Percentiles rank a stretch among this genome's conserved stretches.
These are phyloP conservation scores for Microsporum ferrugineum DNA, from an alignment of 2,329 filamentous ascomycete species.

Conservation along the genomic window DNA sequence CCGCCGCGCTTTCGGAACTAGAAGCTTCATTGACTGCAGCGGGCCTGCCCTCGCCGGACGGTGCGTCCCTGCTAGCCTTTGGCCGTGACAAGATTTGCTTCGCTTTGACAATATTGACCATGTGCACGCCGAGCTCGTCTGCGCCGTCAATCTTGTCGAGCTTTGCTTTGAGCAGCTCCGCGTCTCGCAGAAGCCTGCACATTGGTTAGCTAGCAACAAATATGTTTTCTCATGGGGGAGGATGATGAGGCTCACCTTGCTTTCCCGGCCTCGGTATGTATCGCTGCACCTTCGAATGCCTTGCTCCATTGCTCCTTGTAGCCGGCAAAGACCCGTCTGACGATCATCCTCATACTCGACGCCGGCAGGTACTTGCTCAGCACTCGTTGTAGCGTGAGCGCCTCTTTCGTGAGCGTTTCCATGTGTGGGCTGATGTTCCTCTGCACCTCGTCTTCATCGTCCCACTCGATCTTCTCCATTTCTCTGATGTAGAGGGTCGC, in stretches of 20 bases:
- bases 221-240: neutral
- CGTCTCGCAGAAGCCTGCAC: slow-evolving; percentile 5
- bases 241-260: neutral
- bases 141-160: slow-evolving; percentile 3
- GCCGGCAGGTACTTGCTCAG: slow-evolving; percentile 58
- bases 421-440: slow-evolving; percentile 53
- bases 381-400: slow-evolving; percentile 62
- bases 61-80: neutral
- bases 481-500: slow-evolving; percentile 36
- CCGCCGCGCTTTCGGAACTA: neutral
- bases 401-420: slow-evolving; percentile 70
- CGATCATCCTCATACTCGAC: slow-evolving; percentile 2
- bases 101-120: slow-evolving; percentile 5
- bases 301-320: slow-evolving; percentile 5
- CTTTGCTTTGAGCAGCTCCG: slow-evolving; percentile 2
- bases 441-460: slow-evolving; percentile 27
- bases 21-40: neutral
- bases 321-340: neutral
- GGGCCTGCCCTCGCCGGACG: neutral
- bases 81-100: neutral
- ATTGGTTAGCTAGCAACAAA: neutral
- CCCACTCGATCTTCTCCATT: slow-evolving; percentile 55
- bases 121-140: neutral
- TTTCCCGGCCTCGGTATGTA: slow-evolving; percentile 3
- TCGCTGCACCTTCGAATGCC: slow-evolving; percentile 4